Conservation (phyloP, 1,284 basidiomycete species). For the Bjerkandera adusta region DNA sequence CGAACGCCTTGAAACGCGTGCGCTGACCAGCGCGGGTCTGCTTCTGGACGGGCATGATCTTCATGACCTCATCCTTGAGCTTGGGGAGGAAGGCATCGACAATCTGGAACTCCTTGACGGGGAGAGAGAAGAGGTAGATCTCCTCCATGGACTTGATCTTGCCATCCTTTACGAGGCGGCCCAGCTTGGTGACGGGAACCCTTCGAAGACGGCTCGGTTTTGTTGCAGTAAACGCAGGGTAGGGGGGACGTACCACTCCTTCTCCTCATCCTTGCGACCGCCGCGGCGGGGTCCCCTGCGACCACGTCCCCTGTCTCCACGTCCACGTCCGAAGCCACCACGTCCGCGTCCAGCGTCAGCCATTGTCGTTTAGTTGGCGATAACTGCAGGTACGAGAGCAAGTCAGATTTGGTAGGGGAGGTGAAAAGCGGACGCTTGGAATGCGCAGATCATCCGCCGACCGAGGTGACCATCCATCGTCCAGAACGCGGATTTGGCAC, state of each 20-base stretch:
- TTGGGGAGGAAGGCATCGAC: constrained; percentile 97
- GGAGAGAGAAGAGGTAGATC: constrained; percentile 99
- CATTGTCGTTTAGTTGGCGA: constrained; percentile 40
- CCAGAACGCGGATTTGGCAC: constrained; percentile 4
- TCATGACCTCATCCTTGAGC: constrained; percentile 99
- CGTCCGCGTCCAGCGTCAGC: constrained; percentile 80
- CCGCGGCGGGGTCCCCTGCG: constrained; percentile 93
- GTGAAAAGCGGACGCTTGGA: constrained; percentile 1
- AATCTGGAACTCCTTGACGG: constrained; percentile 98
- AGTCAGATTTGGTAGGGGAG: neutral
- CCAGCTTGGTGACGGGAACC: constrained; percentile 99
- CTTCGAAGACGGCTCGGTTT: constrained; percentile 37
- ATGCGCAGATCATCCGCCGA: constrained; percentile 18
- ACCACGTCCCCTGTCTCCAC: constrained; percentile 81
- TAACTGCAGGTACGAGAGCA: constrained; percentile 14
- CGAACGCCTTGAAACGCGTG: constrained; percentile 99
- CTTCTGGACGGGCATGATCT: constrained; percentile 99
- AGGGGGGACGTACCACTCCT: constrained; percentile 83
- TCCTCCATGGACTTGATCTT: constrained; percentile 99
- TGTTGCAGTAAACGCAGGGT: neutral
- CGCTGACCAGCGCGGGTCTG: constrained; percentile 99
- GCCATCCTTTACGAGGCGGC: constrained; percentile 98
- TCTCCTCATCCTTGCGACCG: constrained; percentile 98
- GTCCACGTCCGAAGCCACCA: constrained; percentile 87
- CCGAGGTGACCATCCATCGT: constrained; percentile 21